Base-by-base conservation (phyloP, 2,329 filamentous ascomycete genomes). In the Xylariaceae sp. region DNA sequence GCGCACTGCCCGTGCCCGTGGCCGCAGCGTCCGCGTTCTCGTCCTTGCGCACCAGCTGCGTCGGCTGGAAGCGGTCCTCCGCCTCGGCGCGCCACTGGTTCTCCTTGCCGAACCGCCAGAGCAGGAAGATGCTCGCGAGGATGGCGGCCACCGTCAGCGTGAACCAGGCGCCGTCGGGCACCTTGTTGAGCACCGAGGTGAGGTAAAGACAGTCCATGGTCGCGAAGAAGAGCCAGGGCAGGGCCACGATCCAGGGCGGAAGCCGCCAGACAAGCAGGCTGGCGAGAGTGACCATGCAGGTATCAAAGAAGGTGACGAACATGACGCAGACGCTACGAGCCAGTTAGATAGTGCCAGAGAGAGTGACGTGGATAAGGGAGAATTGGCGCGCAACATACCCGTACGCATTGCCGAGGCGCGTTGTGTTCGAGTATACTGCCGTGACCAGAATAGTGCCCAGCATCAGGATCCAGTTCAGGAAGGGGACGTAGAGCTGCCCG, bases 101-200 rank as follows among this genome's bases (percentile, higher is more conserved):
- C 50, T 87, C 81, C 53, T 89, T 88, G 12, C 83, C 83, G 47
- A 77, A 89, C 19, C 83, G 73, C 83, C 83, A 89, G 9, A 88
- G 67, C 2, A 86, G 65, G 50, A 89, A 83, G 27, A 87, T 57
- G 27, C 58, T 61, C 0, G 78, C 71, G 2, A 89, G 68, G 7
- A 83, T 60, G 3, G 65, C 62, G 0, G 81, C 68, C 5, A 89
- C 64, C 0, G 76, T 64, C 2, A 88, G 60, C 0, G 83, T 88
- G 50, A 89, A 85, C 83, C 83, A 89, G 2, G 81, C 83, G 1
- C 83, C 83, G 8, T 79, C 68, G 0, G 83, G 83, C 0, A 89
- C 77, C 51, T 89, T 89, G 30, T 67, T 77, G 1, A 88, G 63
- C 0, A 80, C 73, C 0, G 82, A 75, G 0, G 79, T 81, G 4